Conservation (phyloP, 805 yeast genomes). For the Lachancea waltii region DNA sequence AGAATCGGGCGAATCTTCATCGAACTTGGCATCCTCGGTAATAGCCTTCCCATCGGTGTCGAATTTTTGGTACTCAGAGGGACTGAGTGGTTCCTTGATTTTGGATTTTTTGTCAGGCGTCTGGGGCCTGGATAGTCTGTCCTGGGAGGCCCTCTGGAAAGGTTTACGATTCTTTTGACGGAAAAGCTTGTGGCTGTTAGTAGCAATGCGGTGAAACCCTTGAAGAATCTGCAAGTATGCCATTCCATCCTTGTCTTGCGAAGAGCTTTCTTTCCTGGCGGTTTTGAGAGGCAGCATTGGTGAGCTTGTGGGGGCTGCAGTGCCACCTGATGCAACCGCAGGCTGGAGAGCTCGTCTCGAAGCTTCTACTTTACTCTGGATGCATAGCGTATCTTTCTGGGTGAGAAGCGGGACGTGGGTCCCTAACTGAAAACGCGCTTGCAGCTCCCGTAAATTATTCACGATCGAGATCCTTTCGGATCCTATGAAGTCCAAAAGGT, state of each 20-base stretch:
- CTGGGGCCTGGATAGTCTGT: conserved; percentile 1
- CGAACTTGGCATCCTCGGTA: conserved; percentile 1
- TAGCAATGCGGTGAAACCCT: conserved; percentile 16
- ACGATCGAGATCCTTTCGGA: conserved; percentile 15
- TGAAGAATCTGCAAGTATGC: conserved; percentile 18
- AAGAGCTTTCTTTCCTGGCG: not conserved
- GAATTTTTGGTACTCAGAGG: conserved; percentile 1
- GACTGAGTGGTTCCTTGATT: conserved; percentile 14
- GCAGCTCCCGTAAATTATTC: conserved; percentile 15
- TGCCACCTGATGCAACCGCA: not conserved
- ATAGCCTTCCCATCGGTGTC: not conserved
- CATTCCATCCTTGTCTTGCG: conserved; percentile 9
- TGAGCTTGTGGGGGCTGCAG: not conserved
- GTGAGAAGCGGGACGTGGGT: not conserved
- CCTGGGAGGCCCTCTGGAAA: not conserved
- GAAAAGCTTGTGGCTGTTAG: conserved; percentile 6
- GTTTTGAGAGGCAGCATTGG: not conserved
- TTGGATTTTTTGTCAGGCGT: not conserved
- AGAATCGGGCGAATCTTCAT: conserved; percentile 10
- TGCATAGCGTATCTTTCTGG: not conserved
- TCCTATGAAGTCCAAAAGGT: conserved; percentile 8
- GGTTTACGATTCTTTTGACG: not conserved
- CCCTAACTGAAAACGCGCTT: conserved; percentile 14
- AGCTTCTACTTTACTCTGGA: not conserved
- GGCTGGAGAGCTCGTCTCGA: too few species aligned